Base-by-base conservation (phyloP, 2,329 filamentous ascomycete genomes). In the Pseudogymnoascus sp. region DNA sequence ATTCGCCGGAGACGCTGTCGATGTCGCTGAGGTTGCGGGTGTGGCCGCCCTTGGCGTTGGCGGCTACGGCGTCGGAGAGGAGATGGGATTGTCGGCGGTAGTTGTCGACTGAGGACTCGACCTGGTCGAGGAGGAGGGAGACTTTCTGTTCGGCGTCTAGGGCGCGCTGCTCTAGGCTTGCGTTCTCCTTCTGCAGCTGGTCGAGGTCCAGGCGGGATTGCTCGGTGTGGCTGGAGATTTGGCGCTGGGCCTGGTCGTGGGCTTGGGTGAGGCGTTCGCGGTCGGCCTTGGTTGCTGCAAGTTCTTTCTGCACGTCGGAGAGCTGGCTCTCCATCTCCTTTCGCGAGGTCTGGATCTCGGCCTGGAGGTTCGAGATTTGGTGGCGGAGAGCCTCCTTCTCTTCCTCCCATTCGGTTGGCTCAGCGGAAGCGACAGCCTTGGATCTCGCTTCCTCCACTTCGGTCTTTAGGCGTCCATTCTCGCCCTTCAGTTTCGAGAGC, bases 61-160 rank as follows among this genome's bases (percentile, higher is more conserved):
- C 68, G 27, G 66, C 69, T n/a, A 70, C 69, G 31, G 73, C 72
- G 5, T 75, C 77, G 60, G 78, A 76, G 62, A 78, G 52, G 78
- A 82, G 55, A 39, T 87, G 82, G 68, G 84, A 87, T 63, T 83
- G 91, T 40, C 94, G 89, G 61, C 94, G 89, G 75, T 97, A 97
- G 73, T 90, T 96, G 75, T 94, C 92, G 13, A 99, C 94, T 3
- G 91, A 96, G 40, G 87, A 86, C 74, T 96, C 93, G 37, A 99
- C 92, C 72, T 97, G 93, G 73, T 97, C 92, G 10, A 99, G 85
- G 59, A 99, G 85, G 70, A 96, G 83, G 33, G 90, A 90, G 21
- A 99, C 94, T 71, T 96, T 96, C 67, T 90, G 87, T 77, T 99
- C 94, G 1, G 94, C 94, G 73, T 97, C 93, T 60, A 85, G 81